These are phyloP conservation scores for Pythium chondricola DNA, from an alignment of 352 stramenopile genomes.

Conservation along the genomic window DNA sequence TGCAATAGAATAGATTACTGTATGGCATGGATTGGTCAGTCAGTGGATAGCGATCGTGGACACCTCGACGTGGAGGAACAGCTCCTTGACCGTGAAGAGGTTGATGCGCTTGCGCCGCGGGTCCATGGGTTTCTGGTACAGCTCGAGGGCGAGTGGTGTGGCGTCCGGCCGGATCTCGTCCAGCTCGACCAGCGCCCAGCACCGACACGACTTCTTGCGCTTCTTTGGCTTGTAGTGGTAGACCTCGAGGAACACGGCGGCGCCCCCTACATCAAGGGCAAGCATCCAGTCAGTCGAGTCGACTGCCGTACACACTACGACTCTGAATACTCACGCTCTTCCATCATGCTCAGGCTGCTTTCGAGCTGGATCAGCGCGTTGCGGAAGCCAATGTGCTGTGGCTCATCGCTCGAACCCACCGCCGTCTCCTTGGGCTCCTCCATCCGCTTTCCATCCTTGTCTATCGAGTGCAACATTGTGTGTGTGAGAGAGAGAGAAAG, in stretches of 20 bases:
- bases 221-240: slow-evolving; percentile 77
- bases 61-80: slow-evolving; percentile 56
- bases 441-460: slow-evolving; percentile 41
- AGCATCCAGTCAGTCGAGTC: background rate
- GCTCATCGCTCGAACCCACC: slow-evolving; percentile 27
- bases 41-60: slow-evolving; percentile 17
- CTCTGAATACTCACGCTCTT: slow-evolving; percentile 33
- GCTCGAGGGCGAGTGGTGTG: slow-evolving; percentile 35
- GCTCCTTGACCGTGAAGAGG: slow-evolving; percentile 67
- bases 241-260: slow-evolving; percentile 62
- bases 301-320: background rate
- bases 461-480: too few relatives aligned
- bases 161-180: slow-evolving; percentile 33
- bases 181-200: slow-evolving; percentile 67
- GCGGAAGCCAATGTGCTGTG: slow-evolving; percentile 44
- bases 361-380: slow-evolving; percentile 35
- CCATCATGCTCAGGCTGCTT: slow-evolving; percentile 41
- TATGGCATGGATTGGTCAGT: background rate
- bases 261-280: slow-evolving; percentile 26
- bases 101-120: slow-evolving; percentile 56
- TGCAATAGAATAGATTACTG: background rate
- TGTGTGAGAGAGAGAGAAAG: too few relatives aligned
- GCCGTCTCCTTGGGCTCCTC: slow-evolving; percentile 48
- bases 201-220: slow-evolving; percentile 69
- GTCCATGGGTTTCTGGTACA: slow-evolving; percentile 72